Percentiles rank a stretch among this genome's conserved stretches.
phyloP scores from a whole-genome alignment of 2,329 filamentous ascomycete genomes.

The Elsinoe necatrix region DNA sequence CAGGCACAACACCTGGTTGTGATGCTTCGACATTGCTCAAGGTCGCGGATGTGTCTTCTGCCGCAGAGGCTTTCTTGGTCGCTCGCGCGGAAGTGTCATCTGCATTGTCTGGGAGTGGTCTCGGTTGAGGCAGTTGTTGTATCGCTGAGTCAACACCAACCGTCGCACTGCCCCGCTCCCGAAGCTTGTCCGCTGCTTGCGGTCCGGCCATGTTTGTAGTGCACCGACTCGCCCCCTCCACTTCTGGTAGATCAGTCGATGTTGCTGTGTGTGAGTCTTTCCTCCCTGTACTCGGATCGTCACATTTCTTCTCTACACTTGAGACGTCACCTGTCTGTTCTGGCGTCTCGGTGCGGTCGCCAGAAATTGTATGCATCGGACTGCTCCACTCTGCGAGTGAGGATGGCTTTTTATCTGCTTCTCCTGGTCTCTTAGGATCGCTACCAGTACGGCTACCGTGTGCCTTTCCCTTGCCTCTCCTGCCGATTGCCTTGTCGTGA shows the following conservation, averaged over 20 bases:
- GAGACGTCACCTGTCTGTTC: not conserved
- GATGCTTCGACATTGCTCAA: not conserved
- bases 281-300: not conserved
- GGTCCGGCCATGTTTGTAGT: too few relatives aligned
- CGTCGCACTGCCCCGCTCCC: too few relatives aligned
- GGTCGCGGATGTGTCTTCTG: not conserved
- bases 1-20: not conserved
- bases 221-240: too few relatives aligned
- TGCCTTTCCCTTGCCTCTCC: not conserved
- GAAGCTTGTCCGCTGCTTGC: too few relatives aligned
- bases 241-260: too few relatives aligned
- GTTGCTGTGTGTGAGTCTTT: not conserved
- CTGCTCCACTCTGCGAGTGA: not conserved
- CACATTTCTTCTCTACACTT: not conserved
- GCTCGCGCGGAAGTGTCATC: not conserved
- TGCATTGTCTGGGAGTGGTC: not conserved
- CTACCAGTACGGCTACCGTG: not conserved
- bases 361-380: not conserved
- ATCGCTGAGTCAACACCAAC: too few relatives aligned
- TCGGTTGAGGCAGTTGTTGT: too few relatives aligned
- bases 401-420: not conserved
- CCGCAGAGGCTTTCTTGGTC: too few relatives aligned
- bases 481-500: not conserved
- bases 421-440: not conserved
- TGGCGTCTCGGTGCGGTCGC: too few relatives aligned